Conservation (phyloP, 805 yeast genomes). For the Debaryomyces maramus region DNA sequence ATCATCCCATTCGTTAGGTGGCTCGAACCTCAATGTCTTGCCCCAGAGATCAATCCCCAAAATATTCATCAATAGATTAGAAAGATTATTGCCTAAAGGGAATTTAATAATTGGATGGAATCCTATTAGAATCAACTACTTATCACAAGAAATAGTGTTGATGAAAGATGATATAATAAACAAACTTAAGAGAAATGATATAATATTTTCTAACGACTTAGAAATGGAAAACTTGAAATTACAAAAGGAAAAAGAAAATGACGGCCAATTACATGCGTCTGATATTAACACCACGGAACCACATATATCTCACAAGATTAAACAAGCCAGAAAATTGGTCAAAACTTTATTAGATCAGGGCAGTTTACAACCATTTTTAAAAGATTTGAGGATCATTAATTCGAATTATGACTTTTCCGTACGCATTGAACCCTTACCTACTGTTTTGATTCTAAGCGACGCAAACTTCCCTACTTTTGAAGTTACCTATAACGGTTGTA, state of each 20-base stretch:
- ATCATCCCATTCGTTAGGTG: slow-evolving; percentile 63
- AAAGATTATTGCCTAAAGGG: slow-evolving; percentile 41
- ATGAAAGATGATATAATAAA: slow-evolving; percentile 71
- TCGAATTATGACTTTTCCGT: slow-evolving; percentile 72
- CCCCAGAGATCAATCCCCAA: slow-evolving; percentile 76
- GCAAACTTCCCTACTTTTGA: slow-evolving; percentile 69
- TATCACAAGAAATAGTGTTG: slow-evolving; percentile 80
- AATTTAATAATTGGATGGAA: slow-evolving; percentile 53
- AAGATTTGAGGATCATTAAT: slow-evolving; percentile 57
- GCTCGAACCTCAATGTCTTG: slow-evolving; percentile 31
- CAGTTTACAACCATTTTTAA: slow-evolving; percentile 76
- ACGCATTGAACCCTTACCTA: slow-evolving; percentile 77
- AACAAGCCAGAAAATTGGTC: slow-evolving; percentile 68
- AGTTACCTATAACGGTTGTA: slow-evolving; percentile 79
- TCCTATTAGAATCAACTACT: slow-evolving; percentile 74
- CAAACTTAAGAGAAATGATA: slow-evolving; percentile 68
- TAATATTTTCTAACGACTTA: slow-evolving; percentile 49
- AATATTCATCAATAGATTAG: slow-evolving; percentile 67
- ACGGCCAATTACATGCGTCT: slow-evolving; percentile 21
- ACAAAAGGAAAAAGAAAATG: slow-evolving; percentile 17
- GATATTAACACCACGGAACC: slow-evolving; percentile 16
- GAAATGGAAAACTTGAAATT: slow-evolving; percentile 27
- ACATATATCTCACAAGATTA: slow-evolving; percentile 44
- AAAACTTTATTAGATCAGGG: slow-evolving; percentile 88
- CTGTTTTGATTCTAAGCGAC: slow-evolving; percentile 62